phyloP scores from a whole-genome alignment of 179 eudicot genomes.

The Pouteria campechiana region DNA sequence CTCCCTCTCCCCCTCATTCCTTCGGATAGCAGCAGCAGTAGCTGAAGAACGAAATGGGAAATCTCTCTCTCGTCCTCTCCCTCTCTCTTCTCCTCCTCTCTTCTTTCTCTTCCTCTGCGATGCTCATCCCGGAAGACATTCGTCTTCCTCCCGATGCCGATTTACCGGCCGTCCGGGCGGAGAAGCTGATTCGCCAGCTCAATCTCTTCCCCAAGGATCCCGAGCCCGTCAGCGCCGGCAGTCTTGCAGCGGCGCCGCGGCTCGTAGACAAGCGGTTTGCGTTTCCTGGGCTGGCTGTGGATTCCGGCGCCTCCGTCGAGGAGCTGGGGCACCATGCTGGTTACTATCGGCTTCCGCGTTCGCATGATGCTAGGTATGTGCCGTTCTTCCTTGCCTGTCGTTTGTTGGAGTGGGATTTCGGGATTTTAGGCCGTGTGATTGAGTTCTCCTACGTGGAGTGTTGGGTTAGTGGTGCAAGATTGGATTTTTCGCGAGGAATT shows the following conservation, averaged over 20 bases:
- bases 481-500: too few relatives aligned
- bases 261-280: constrained; percentile 42
- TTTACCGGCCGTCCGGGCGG: constrained; percentile 20
- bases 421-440: too few relatives aligned
- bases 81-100: constrained; percentile 16
- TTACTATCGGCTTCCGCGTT: constrained; percentile 40
- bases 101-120: constrained; percentile 19
- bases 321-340: constrained; percentile 71
- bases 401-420: neutral
- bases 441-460: too few relatives aligned
- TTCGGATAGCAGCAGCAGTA: too few relatives aligned
- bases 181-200: constrained; percentile 48
- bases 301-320: constrained; percentile 24
- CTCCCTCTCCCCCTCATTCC: neutral
- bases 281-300: constrained; percentile 32
- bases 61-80: constrained; percentile 3
- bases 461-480: too few relatives aligned
- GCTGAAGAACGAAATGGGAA: constrained; percentile 21
- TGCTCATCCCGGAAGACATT: neutral
- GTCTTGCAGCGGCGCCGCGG: constrained; percentile 1
- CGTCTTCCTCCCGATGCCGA: constrained; percentile 13
- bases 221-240: constrained; percentile 29
- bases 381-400: neutral
- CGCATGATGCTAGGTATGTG: constrained; percentile 46
- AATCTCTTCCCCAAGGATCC: constrained; percentile 59